A percentile compares a stretch with the other conserved stretches of the same genome.
Conservation (phyloP, 768 basidiomycete genomes). For the Collybiopsis confluens region DNA sequence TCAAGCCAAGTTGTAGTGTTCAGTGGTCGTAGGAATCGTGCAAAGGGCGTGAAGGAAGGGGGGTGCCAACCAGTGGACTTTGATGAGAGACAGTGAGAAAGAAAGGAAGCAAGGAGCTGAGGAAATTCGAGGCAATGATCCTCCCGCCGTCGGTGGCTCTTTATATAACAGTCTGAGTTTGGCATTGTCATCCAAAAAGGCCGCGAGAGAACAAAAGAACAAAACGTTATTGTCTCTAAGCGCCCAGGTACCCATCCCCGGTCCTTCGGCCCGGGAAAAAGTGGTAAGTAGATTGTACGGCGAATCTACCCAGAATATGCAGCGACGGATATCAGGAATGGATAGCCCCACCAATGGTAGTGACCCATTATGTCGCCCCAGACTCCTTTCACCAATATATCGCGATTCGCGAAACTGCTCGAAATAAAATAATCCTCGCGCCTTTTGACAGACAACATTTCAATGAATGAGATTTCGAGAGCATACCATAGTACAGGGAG, state of each 20-base stretch:
- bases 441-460: too few relatives aligned
- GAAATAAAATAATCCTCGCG: too few relatives aligned
- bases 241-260: neutral
- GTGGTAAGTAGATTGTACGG: too few relatives aligned
- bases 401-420: too few relatives aligned
- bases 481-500: too few relatives aligned
- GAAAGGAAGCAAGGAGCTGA: neutral
- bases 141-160: neutral
- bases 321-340: too few relatives aligned
- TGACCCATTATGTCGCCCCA: too few relatives aligned
- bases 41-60: neutral
- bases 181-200: neutral
- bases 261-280: too few relatives aligned
- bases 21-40: neutral
- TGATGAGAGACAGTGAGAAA: neutral
- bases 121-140: neutral
- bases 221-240: slow-evolving; percentile 4
- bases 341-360: too few relatives aligned
- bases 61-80: slow-evolving; percentile 5
- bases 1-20: neutral
- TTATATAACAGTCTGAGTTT: neutral
- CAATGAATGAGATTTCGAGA: too few relatives aligned
- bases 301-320: too few relatives aligned
- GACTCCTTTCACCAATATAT: too few relatives aligned
- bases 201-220: neutral